Conservation (phyloP, 495 filamentous ascomycete species). For the Lasiosphaeria hispida region DNA sequence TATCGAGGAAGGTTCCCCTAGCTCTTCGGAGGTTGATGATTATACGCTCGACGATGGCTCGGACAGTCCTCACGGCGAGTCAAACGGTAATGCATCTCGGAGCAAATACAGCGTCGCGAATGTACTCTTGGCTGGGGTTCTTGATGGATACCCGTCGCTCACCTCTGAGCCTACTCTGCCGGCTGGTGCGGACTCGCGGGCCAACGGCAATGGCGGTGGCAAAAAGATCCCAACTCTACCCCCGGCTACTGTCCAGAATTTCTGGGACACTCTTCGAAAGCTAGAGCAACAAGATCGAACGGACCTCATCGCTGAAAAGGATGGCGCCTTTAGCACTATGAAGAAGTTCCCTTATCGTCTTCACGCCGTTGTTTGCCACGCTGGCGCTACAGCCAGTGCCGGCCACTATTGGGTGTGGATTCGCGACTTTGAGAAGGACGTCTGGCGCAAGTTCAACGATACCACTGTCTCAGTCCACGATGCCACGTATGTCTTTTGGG, state of each 20-base stretch:
- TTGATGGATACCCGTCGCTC: no score
- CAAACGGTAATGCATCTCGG: no score
- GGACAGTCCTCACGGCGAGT: no score
- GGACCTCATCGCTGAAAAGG: conserved; percentile 25
- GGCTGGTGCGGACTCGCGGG: no score
- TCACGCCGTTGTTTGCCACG: conserved; percentile 89
- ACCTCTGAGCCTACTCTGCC: no score
- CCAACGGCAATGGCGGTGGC: no score
- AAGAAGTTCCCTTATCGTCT: conserved; percentile 71
- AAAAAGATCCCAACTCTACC: conserved; percentile 11
- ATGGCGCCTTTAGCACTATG: conserved; percentile 60
- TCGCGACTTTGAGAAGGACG: conserved; percentile 71
- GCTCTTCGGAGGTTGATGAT: no score
- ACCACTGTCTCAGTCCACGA: conserved; percentile 65
- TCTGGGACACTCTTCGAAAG: conserved; percentile 1
- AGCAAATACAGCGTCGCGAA: no score
- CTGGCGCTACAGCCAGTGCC: conserved; percentile 54
- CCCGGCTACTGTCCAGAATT: background rate
- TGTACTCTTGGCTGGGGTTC: no score
- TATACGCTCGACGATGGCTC: no score
- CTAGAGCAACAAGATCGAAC: background rate
- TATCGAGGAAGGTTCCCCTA: background rate
- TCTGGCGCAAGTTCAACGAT: conserved; percentile 97
- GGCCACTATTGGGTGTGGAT: conserved; percentile 99
- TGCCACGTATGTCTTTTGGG: conserved; percentile 61